Conservation (phyloP, 2,329 filamentous ascomycete species). For the Zalaria sp. region DNA sequence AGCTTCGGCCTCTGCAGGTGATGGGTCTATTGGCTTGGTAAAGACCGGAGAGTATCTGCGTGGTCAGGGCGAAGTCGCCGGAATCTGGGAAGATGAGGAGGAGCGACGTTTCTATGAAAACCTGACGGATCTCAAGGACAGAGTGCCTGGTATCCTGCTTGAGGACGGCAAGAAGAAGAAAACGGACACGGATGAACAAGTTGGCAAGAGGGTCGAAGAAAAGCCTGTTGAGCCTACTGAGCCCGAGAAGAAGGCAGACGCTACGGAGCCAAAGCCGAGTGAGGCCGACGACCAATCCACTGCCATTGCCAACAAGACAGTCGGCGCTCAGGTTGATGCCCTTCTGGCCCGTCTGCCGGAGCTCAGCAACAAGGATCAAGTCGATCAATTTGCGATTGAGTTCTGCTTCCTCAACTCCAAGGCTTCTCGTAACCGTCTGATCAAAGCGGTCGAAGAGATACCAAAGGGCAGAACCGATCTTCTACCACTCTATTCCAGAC, state of each 20-base stretch:
- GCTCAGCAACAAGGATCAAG: conserved; percentile 75
- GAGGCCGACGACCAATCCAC: conserved; percentile 71
- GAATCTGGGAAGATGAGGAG: conserved; percentile 98
- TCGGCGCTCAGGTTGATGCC: conserved; percentile 90
- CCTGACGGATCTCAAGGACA: conserved; percentile 83
- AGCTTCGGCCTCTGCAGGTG: conserved; percentile 47
- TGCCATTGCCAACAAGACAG: conserved; percentile 94
- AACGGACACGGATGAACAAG: conserved; percentile 62
- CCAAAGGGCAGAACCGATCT: conserved; percentile 89
- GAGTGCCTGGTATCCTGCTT: conserved; percentile 83
- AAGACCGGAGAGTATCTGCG: conserved; percentile 89
- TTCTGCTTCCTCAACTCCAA: conserved; percentile 99
- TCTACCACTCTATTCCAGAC: conserved; percentile 77
- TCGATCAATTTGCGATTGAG: conserved; percentile 86
- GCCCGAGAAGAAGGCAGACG: conserved; percentile 26
- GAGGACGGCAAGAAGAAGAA: conserved; percentile 96
- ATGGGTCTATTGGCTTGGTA: conserved; percentile 77
- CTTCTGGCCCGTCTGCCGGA: conserved; percentile 80
- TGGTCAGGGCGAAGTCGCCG: conserved; percentile 76
- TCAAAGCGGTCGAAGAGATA: conserved; percentile 87
- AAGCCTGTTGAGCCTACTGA: conserved; percentile 15
- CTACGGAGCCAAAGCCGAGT: conserved; percentile 34
- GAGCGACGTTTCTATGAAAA: conserved; percentile 98
- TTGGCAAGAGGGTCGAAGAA: conserved; percentile 57
- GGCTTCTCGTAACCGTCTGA: conserved; percentile 81